These are phyloP conservation scores for Lepiota venenata DNA, from an alignment of 768 basidiomycete genomes.

Conservation along the genomic window DNA sequence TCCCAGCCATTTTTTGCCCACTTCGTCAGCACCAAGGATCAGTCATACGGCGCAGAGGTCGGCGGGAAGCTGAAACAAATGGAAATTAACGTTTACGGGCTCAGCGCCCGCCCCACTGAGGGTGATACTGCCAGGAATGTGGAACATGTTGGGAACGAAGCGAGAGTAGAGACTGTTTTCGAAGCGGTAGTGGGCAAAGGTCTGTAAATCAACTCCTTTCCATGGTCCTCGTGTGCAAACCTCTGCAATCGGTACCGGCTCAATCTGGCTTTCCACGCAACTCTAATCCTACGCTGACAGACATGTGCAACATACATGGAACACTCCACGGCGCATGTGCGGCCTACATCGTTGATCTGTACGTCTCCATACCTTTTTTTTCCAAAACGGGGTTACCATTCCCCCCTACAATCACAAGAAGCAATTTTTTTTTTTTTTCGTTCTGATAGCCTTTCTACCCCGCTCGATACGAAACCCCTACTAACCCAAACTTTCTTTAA, in stretches of 20 bases:
- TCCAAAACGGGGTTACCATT: too few relatives aligned
- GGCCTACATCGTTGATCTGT: slow-evolving; percentile 55
- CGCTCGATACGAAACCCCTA: neutral
- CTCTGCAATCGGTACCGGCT: too few relatives aligned
- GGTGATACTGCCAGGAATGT: neutral
- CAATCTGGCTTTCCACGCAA: neutral
- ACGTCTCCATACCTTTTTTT: too few relatives aligned
- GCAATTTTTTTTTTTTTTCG: neutral
- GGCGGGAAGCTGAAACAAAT: slow-evolving; percentile 33
- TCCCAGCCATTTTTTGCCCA: slow-evolving; percentile 29
- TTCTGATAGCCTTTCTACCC: neutral
- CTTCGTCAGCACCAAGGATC: slow-evolving; percentile 32
- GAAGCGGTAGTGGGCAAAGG: slow-evolving; percentile 38
- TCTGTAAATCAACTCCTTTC: slow-evolving; percentile 13
- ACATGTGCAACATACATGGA: slow-evolving; percentile 51
- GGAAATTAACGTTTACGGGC: slow-evolving; percentile 33
- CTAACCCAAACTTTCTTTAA: neutral
- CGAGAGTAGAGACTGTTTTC: slow-evolving; percentile 30
- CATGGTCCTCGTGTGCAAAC: neutral
- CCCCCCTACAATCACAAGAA: too few relatives aligned
- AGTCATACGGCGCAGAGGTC: slow-evolving; percentile 34
- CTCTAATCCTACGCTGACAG: slow-evolving; percentile 25
- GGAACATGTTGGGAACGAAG: slow-evolving; percentile 4
- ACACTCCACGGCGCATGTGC: slow-evolving; percentile 57
- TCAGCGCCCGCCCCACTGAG: slow-evolving; percentile 7